Evolutionary conservation across 345 rosid genomes (phyloP).

Genomic region (Salix arbutifolia): DNA sequence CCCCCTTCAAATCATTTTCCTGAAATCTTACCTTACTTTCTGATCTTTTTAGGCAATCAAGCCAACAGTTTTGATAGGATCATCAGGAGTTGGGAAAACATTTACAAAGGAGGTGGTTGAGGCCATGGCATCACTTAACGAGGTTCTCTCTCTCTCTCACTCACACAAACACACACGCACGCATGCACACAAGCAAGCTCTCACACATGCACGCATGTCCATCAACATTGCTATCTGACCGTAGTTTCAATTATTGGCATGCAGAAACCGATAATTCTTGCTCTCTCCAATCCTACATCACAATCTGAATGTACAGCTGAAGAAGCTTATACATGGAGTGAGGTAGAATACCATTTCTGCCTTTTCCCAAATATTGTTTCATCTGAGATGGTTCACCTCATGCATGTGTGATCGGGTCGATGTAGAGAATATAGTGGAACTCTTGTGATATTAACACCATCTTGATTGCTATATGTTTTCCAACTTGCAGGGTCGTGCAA

Average conservation of each 20-base stretch:
- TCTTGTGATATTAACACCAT: not conserved
- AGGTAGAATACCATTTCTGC: conserved; percentile 38
- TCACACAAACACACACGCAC: not conserved
- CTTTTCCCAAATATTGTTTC: not conserved
- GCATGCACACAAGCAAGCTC: not conserved
- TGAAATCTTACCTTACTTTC: not conserved
- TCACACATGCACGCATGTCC: not conserved
- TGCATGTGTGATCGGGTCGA: not conserved
- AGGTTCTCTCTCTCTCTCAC: conserved; percentile 44
- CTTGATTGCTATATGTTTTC: not conserved
- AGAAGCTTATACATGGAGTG: conserved; percentile 89
- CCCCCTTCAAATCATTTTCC: not conserved
- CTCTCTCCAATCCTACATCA: conserved; percentile 94
- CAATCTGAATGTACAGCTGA: conserved; percentile 96
- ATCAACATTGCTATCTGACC: not conserved
- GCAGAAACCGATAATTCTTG: conserved; percentile 89
- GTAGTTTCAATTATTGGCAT: conserved; percentile 13
- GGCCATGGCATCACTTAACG: conserved; percentile 74
- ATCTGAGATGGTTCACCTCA: not conserved
- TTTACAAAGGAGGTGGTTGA: conserved; percentile 88
- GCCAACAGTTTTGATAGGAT: conserved; percentile 89
- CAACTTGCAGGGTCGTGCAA: conserved; percentile 73
- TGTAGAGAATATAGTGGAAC: not conserved
- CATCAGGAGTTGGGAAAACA: conserved; percentile 88
- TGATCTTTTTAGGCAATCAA: conserved; percentile 58